Evolutionary conservation across 2,329 filamentous ascomycete species (phyloP).

Genomic region (Pestalotiopsis sp.): DNA sequence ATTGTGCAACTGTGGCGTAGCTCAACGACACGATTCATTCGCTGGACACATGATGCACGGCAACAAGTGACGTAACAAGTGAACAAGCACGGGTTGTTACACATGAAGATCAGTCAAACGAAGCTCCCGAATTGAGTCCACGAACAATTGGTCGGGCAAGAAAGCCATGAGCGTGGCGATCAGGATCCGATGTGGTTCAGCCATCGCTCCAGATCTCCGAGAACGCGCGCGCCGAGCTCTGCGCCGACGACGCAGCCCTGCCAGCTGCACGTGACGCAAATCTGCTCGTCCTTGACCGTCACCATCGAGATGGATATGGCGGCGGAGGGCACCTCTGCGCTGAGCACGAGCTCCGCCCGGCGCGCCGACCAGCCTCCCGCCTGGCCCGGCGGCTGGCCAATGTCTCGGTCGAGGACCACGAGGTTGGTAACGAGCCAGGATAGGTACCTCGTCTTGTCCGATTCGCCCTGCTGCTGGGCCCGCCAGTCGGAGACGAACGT

Average conservation of each 20-base stretch:
- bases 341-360: slow-evolving; percentile 20
- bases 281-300: slow-evolving; percentile 15
- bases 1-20: no score
- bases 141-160: no score
- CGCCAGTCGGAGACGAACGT: slow-evolving; percentile 36
- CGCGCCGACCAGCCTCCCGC: slow-evolving; percentile 17
- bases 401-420: slow-evolving; percentile 30
- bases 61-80: no score
- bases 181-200: slow-evolving; percentile 10
- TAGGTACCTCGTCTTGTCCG: slow-evolving; percentile 27
- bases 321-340: slow-evolving; percentile 16
- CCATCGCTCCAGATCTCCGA: slow-evolving; percentile 22
- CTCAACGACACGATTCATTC: no score
- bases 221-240: slow-evolving; percentile 18
- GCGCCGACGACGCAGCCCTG: slow-evolving; percentile 23
- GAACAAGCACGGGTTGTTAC: no score
- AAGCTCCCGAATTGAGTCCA: no score
- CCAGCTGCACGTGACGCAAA: slow-evolving; percentile 23
- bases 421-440: slow-evolving; percentile 36
- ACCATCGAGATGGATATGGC: slow-evolving; percentile 15
- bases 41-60: no score
- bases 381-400: neutral
- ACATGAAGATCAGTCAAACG: no score
- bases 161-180: neutral
- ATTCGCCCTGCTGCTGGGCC: slow-evolving; percentile 25